phyloP scores from a whole-genome alignment of 208 protist species.

The Porcisia hertigi region DNA sequence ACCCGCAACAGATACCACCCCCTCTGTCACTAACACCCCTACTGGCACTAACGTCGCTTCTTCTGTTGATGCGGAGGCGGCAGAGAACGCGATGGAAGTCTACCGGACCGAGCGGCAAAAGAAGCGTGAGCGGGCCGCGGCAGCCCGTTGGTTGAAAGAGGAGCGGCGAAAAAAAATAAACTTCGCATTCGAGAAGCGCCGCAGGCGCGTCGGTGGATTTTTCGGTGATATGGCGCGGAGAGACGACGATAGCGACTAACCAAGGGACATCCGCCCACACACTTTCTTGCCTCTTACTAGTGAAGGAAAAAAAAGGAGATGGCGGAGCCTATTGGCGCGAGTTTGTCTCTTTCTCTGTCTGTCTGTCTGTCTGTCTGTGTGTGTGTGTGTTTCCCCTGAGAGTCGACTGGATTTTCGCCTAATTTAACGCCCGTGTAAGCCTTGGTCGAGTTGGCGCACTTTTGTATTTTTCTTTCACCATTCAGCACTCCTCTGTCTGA shows the following conservation, averaged over 20 bases:
- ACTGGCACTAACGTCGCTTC: neutral
- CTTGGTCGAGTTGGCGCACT: no score
- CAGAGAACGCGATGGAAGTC: slow-evolving; percentile 40
- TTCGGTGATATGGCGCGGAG: slow-evolving; percentile 69
- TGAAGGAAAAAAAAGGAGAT: neutral
- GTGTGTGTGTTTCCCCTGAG: neutral
- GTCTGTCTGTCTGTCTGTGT: neutral
- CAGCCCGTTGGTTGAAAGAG: slow-evolving; percentile 84
- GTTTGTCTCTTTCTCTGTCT: neutral
- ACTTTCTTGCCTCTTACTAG: neutral
- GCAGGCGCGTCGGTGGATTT: slow-evolving; percentile 82
- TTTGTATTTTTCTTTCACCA: no score
- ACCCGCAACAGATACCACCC: neutral
- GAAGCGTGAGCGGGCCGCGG: slow-evolving; percentile 75
- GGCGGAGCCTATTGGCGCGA: no score
- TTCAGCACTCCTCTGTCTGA: no score
- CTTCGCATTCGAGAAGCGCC: slow-evolving; percentile 85
- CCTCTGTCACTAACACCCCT: neutral
- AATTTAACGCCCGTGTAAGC: neutral
- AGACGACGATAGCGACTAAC: slow-evolving; percentile 19
- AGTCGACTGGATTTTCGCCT: neutral
- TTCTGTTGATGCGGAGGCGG: neutral
- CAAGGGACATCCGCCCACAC: neutral
- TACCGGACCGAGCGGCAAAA: slow-evolving; percentile 57
- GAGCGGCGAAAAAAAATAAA: slow-evolving; percentile 88